Conservation (phyloP, 495 filamentous ascomycete genomes). For the Barbatosphaeria neglecta region DNA sequence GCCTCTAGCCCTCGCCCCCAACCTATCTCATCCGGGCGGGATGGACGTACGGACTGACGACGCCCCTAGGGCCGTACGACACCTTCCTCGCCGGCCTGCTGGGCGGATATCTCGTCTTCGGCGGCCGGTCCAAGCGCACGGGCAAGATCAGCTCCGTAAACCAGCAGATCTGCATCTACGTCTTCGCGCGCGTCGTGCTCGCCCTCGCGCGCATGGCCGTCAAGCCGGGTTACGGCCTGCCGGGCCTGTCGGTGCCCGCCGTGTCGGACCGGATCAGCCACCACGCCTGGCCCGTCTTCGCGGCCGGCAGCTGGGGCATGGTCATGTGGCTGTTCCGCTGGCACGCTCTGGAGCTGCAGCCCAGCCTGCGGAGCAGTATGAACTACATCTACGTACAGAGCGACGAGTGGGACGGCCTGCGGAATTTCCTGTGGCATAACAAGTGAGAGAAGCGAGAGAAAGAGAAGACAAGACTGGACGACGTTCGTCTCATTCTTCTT, state of each 20-base stretch:
- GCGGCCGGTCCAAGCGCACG: conserved; percentile 40
- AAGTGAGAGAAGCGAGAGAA: conserved; percentile 38
- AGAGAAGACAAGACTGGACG: not conserved
- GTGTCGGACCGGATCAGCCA: conserved; percentile 37
- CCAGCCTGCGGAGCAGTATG: conserved; percentile 91
- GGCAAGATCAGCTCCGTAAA: conserved; percentile 70
- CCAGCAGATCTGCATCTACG: conserved; percentile 97
- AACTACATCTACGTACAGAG: conserved; percentile 85
- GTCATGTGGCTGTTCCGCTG: conserved; percentile 95
- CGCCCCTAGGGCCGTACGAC: conserved; percentile 50
- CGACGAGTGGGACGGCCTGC: conserved; percentile 72
- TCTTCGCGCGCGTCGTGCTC: conserved; percentile 84
- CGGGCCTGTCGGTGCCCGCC: conserved; percentile 27
- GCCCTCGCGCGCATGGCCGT: conserved; percentile 72
- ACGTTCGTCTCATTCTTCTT: not conserved
- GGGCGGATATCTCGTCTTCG: conserved; percentile 90
- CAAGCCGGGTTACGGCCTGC: conserved; percentile 42
- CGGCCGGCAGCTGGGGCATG: conserved; percentile 71
- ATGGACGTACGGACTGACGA: not conserved
- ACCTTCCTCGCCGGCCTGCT: conserved; percentile 82
- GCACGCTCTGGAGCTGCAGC: conserved; percentile 80
- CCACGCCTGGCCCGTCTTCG: conserved; percentile 85
- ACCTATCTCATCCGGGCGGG: too few relatives aligned
- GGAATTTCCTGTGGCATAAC: conserved; percentile 73
- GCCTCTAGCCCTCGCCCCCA: conserved; percentile 1